phyloP scores from a whole-genome alignment of 768 basidiomycete genomes.

The Mycena venus region DNA sequence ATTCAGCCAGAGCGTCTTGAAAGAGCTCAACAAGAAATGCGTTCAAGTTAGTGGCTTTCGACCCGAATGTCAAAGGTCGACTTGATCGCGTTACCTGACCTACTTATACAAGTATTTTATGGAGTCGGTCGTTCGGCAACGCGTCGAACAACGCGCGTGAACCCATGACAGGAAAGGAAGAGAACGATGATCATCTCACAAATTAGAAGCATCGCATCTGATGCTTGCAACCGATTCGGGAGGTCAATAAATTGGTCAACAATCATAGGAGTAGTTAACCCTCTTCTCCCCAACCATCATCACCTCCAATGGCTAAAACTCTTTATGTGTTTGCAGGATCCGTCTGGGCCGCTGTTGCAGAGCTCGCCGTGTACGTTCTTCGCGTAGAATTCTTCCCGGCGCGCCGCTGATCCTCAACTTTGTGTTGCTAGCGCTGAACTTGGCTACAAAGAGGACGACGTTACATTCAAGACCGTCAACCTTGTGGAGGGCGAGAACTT shows the following conservation, averaged over 20 bases:
- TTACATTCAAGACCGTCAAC: conserved; percentile 54
- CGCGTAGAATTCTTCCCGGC: not conserved
- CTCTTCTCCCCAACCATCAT: not conserved
- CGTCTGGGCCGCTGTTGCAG: conserved; percentile 43
- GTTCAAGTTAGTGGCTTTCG: too few relatives aligned
- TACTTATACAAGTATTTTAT: too few relatives aligned
- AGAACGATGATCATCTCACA: too few relatives aligned
- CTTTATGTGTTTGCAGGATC: conserved; percentile 43
- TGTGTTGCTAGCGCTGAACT: conserved; percentile 49
- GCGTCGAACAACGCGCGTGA: too few relatives aligned
- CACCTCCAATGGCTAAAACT: conserved; percentile 39
- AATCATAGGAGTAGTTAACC: not conserved
- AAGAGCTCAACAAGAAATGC: too few relatives aligned
- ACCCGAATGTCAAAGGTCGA: too few relatives aligned
- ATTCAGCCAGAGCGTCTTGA: too few relatives aligned
- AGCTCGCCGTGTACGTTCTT: conserved; percentile 39
- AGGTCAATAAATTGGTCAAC: too few relatives aligned
- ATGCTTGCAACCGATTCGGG: too few relatives aligned
- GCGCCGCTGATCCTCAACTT: not conserved
- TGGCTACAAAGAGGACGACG: conserved; percentile 50
- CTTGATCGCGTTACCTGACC: too few relatives aligned
- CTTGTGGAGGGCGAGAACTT: conserved; percentile 65
- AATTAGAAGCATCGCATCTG: not conserved
- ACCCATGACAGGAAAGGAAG: too few relatives aligned
- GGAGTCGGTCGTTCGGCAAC: too few relatives aligned